Percentiles rank a stretch among this genome's conserved stretches.
These are phyloP conservation scores for Neocallimastix lanati DNA, from an alignment of 192 early-diverging fungal species.

Conservation along the genomic window DNA sequence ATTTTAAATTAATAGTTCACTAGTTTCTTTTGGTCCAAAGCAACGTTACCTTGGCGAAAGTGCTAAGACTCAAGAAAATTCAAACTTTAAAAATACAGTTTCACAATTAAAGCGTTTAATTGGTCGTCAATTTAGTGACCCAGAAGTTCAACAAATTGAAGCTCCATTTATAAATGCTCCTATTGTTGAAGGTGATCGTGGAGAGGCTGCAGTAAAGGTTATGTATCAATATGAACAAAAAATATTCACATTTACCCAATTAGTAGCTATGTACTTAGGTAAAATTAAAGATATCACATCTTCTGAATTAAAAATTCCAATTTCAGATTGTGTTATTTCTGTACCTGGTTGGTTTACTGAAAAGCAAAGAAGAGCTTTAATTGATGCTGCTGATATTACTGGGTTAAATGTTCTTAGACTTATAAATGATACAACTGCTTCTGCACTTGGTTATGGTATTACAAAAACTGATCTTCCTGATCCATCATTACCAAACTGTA, in stretches of 20 bases:
- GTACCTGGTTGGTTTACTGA: slow-evolving; percentile 91
- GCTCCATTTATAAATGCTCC: slow-evolving; percentile 64
- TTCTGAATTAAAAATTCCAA: slow-evolving; percentile 59
- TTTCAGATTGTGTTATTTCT: slow-evolving; percentile 86
- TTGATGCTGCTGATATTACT: slow-evolving; percentile 71
- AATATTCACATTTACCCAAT: slow-evolving; percentile 69
- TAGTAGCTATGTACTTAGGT: slow-evolving; percentile 82
- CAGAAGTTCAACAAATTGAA: slow-evolving; percentile 67
- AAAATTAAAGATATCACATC: slow-evolving; percentile 81
- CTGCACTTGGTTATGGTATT: slow-evolving; percentile 93
- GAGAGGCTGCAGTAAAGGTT: slow-evolving; percentile 59
- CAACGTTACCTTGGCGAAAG: slow-evolving; percentile 88
- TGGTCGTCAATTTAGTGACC: slow-evolving; percentile 69
- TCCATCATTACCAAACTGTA: slow-evolving; percentile 32
- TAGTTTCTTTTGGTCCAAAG: slow-evolving; percentile 87
- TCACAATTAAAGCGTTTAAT: slow-evolving; percentile 73
- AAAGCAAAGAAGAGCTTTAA: slow-evolving; percentile 69
- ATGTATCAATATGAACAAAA: slow-evolving; percentile 58
- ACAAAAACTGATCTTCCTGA: slow-evolving; percentile 94
- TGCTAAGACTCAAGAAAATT: slow-evolving; percentile 81
- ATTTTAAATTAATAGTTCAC: too few relatives aligned
- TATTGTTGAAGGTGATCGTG: slow-evolving; percentile 58
- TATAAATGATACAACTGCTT: slow-evolving; percentile 81
- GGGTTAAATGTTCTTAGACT: slow-evolving; percentile 79
- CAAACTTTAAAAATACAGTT: slow-evolving; percentile 95